A percentile compares a stretch with the other conserved stretches of the same genome.
These are phyloP conservation scores for Alternaria burnsii DNA, from an alignment of 2,329 filamentous ascomycete species.

Conservation along the genomic window DNA sequence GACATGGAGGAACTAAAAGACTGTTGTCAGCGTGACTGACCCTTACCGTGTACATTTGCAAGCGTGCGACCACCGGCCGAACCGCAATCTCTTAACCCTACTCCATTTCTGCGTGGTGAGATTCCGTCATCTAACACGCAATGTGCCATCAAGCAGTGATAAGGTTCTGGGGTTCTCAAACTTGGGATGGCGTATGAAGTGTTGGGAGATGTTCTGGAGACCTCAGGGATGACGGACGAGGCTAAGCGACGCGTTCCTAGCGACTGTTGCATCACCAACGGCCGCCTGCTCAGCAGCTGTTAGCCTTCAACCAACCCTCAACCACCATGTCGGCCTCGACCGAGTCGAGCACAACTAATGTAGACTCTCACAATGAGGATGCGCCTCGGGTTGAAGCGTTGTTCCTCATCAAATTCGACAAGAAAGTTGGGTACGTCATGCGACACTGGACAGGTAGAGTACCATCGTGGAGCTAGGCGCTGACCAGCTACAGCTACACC, in stretches of 20 bases:
- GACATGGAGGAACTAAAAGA: not conserved
- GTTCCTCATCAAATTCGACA: conserved; percentile 91
- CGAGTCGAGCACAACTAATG: conserved; percentile 42
- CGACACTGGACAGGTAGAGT: conserved; percentile 1
- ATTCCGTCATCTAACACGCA: not conserved
- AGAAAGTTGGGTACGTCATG: conserved; percentile 78
- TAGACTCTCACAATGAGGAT: conserved; percentile 30
- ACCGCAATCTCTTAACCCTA: not conserved
- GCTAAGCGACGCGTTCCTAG: conserved; percentile 13
- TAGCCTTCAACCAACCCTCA: conserved; percentile 4
- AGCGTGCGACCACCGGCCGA: not conserved
- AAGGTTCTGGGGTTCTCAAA: not conserved
- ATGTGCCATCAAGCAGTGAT: not conserved
- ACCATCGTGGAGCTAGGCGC: conserved; percentile 7
- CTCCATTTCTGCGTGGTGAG: not conserved
- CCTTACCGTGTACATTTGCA: too few relatives aligned
- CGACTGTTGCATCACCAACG: conserved; percentile 11
- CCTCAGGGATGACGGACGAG: not conserved
- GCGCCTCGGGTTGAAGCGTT: conserved; percentile 67
- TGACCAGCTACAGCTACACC: conserved; percentile 66
- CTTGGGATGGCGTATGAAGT: not conserved
- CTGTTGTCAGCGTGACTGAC: not conserved
- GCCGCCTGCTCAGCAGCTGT: conserved; percentile 3
- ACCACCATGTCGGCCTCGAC: conserved; percentile 22
- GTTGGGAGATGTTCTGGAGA: not conserved